phyloP scores from a whole-genome alignment of 805 yeast genomes.

The Candida cerambycidarum region DNA sequence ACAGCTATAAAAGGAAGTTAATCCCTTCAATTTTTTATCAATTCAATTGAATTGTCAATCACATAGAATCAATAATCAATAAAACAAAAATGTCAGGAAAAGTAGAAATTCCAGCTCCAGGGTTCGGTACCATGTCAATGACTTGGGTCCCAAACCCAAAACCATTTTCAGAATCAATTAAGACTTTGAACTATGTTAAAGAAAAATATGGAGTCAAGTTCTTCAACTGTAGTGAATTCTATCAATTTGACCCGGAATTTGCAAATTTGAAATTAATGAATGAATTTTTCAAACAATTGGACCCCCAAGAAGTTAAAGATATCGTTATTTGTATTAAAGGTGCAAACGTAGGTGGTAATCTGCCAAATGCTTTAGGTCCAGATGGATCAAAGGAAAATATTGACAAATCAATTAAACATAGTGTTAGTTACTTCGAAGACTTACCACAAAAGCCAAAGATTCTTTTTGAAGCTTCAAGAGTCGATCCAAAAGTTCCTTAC shows the following conservation, averaged over 20 bases:
- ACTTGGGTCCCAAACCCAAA: slow-evolving; percentile 66
- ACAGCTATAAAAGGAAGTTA: too few species aligned
- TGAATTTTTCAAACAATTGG: slow-evolving; percentile 44
- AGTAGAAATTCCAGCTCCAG: slow-evolving; percentile 26
- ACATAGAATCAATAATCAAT: neutral
- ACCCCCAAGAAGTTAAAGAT: slow-evolving; percentile 44
- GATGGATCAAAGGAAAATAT: slow-evolving; percentile 27
- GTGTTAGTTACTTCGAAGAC: slow-evolving; percentile 26
- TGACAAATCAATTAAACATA: slow-evolving; percentile 46
- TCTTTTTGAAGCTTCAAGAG: slow-evolving; percentile 71
- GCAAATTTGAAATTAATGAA: slow-evolving; percentile 41
- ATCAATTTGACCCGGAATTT: slow-evolving; percentile 48
- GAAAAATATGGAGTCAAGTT: slow-evolving; percentile 48
- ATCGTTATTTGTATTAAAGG: slow-evolving; percentile 70
- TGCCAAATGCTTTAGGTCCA: neutral
- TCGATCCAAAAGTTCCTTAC: slow-evolving; percentile 55
- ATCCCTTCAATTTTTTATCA: too few species aligned
- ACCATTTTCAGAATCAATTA: slow-evolving; percentile 53
- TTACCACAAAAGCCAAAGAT: slow-evolving; percentile 31
- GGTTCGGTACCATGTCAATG: slow-evolving; percentile 81
- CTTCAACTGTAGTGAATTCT: slow-evolving; percentile 77
- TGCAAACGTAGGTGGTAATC: slow-evolving; percentile 50
- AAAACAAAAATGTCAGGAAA: neutral
- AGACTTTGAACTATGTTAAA: slow-evolving; percentile 49
- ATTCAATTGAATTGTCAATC: neutral